A percentile compares a stretch with the other conserved stretches of the same genome.
phyloP scores from a whole-genome alignment of 1,284 basidiomycete species.

The Heterobasidion occidentale region DNA sequence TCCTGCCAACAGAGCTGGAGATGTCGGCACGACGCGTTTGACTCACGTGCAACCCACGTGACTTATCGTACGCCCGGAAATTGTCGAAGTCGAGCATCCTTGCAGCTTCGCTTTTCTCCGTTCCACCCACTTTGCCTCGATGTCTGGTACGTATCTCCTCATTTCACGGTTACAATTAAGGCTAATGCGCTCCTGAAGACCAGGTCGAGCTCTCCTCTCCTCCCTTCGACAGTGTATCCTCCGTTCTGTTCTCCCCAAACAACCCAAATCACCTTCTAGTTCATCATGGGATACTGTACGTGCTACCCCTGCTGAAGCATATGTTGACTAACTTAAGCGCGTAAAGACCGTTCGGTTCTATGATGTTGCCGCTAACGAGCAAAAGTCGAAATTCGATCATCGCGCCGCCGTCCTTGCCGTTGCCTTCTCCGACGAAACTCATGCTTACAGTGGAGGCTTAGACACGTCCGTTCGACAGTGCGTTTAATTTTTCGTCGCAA shows the following conservation, averaged over 20 bases:
- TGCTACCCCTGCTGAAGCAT: constrained; percentile 9
- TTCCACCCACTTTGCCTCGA: neutral
- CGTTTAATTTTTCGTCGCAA: no score
- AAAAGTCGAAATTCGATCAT: constrained; percentile 71
- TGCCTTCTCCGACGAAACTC: constrained; percentile 54
- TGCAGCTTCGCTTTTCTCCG: no score
- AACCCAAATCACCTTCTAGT: constrained; percentile 72
- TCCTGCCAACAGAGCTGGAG: no score
- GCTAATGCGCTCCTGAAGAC: constrained; percentile 1
- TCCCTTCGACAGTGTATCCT: constrained; percentile 80
- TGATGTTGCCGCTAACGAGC: constrained; percentile 54
- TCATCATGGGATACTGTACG: constrained; percentile 87
- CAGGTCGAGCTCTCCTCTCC: constrained; percentile 54
- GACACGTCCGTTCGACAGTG: constrained; percentile 71
- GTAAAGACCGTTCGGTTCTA: constrained; percentile 68
- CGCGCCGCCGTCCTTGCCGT: constrained; percentile 67
- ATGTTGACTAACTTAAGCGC: constrained; percentile 3
- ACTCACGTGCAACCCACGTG: no score
- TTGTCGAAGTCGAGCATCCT: no score
- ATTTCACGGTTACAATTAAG: neutral
- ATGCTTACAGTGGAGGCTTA: constrained; percentile 68
- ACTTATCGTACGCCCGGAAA: no score
- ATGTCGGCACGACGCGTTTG: no score
- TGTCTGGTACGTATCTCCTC: neutral
- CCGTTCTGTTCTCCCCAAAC: constrained; percentile 74